Percentiles rank a stretch among this genome's conserved stretches.
These are phyloP conservation scores for Aspergillus fumigatiaffinis DNA, from an alignment of 2,329 filamentous ascomycete species.

Conservation along the genomic window DNA sequence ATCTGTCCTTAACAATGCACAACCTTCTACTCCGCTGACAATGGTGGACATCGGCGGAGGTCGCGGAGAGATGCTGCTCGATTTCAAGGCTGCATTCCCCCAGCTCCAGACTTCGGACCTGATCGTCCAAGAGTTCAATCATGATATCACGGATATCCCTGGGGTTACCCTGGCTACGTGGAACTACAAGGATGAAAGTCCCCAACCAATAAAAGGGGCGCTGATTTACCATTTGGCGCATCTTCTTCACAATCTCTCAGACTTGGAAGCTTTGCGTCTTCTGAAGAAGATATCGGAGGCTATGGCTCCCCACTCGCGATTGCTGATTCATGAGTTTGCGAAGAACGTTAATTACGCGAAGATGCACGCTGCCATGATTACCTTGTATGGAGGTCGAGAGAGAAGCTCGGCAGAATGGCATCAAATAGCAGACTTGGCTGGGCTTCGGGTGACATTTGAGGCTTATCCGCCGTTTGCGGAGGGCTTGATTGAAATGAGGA, in stretches of 20 bases:
- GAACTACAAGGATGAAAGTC: constrained; percentile 32
- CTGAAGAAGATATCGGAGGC: constrained; percentile 34
- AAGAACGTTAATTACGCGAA: constrained; percentile 34
- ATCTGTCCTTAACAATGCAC: constrained; percentile 14
- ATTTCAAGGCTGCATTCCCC: constrained; percentile 33
- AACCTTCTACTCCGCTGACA: constrained; percentile 10
- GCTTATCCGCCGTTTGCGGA: constrained; percentile 30
- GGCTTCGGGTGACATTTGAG: constrained; percentile 34
- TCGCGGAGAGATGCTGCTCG: constrained; percentile 34
- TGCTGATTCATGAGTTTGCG: constrained; percentile 35
- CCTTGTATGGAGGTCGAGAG: constrained; percentile 31
- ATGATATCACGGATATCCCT: constrained; percentile 23
- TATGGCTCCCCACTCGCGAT: constrained; percentile 30
- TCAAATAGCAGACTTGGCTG: constrained; percentile 29
- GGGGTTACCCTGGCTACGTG: constrained; percentile 30
- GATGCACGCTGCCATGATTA: constrained; percentile 37
- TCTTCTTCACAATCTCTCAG: constrained; percentile 36
- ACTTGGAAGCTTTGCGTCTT: constrained; percentile 33
- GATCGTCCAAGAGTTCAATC: constrained; percentile 36
- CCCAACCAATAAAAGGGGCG: constrained; percentile 32
- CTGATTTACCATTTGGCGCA: constrained; percentile 33
- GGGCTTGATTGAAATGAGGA: constrained; percentile 35
- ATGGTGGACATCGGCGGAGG: constrained; percentile 40
- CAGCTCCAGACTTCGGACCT: constrained; percentile 24
- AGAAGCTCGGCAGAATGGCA: constrained; percentile 34